A percentile compares a stretch with the other conserved stretches of the same genome.
Evolutionary conservation across 257 asterid genomes (phyloP).

Genomic region (Marsdenia floribunda): DNA sequence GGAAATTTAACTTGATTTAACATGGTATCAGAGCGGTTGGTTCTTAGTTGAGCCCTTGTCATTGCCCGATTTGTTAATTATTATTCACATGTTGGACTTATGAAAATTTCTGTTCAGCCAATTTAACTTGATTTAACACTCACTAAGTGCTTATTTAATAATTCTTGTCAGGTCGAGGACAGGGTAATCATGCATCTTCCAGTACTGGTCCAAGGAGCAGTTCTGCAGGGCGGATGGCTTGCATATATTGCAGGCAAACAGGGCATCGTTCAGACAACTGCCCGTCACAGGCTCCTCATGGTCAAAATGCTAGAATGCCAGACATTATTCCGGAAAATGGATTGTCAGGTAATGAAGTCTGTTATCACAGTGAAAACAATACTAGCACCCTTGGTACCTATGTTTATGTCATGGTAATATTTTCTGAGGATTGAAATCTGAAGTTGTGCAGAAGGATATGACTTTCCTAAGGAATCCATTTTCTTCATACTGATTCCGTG

Average conservation of each 20-base stretch:
- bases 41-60: no score
- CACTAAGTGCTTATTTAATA: slow-evolving; percentile 13
- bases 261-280: slow-evolving; percentile 45
- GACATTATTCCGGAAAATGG: slow-evolving; percentile 52
- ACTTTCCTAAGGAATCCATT: background rate
- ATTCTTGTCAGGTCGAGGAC: slow-evolving; percentile 64
- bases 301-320: slow-evolving; percentile 36
- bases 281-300: slow-evolving; percentile 49
- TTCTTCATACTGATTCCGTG: background rate
- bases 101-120: no score
- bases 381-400: background rate
- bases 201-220: slow-evolving; percentile 50
- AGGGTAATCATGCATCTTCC: slow-evolving; percentile 47
- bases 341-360: slow-evolving; percentile 15
- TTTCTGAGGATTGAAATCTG: background rate
- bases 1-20: no score
- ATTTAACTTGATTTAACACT: background rate
- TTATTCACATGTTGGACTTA: no score
- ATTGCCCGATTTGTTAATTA: no score
- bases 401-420: background rate
- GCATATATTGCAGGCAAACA: slow-evolving; percentile 53
- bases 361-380: background rate
- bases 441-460: background rate
- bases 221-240: slow-evolving; percentile 48
- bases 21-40: no score